Evolutionary conservation across 192 early-diverging fungal species (phyloP), one percentile per base, ranked within the genome.

Genomic region (Entrophospora sp.): DNA sequence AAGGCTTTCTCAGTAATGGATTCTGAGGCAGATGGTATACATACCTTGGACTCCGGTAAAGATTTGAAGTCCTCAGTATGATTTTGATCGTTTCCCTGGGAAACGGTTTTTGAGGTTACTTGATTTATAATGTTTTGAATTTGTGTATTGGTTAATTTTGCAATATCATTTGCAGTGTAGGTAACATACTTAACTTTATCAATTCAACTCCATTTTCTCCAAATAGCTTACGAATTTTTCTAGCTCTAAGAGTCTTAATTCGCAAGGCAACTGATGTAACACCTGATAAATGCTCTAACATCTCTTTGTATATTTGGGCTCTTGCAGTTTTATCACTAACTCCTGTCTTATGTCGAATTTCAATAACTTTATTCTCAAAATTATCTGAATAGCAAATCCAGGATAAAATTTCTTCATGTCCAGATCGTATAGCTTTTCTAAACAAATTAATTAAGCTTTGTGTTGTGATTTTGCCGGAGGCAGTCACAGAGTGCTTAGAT

Each of bases 91-190:
- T 49, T 56, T 31, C 32, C 32, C 32, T 20, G 7, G 4, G 32
- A 56, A 56, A 56, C 53, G 7, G 32, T 5, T 40, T 40, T 42
- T 43, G 10, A 61, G 38, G 7, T 43, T 42, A 61, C 40, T 27
- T 61, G 9, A 61, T 43, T 28, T 38, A 61, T 61, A 43, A 61
- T 20, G 24, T 57, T 61, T 61, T 61, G 58, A 43, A 61, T 61
- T 61, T 61, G 38, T 24, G 24, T 42, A 43, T n/a, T n/a, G n/a
- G n/a, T n/a, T n/a, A n/a, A n/a, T n/a, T n/a, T n/a, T n/a, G n/a
- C n/a, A n/a, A n/a, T 61, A n/a, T 22, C 32, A 57, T 57, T 36
- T 57, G 20, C 16, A 16, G 12, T 57, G 32, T n/a, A 57, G 7
- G 32, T 18, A 16, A 57, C 28, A 18, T 57, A 22, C 20, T 53